A percentile compares a stretch with the other conserved stretches of the same genome.
phyloP scores from a whole-genome alignment of 139 green algal species.

The Monoraphidium neglectum region DNA sequence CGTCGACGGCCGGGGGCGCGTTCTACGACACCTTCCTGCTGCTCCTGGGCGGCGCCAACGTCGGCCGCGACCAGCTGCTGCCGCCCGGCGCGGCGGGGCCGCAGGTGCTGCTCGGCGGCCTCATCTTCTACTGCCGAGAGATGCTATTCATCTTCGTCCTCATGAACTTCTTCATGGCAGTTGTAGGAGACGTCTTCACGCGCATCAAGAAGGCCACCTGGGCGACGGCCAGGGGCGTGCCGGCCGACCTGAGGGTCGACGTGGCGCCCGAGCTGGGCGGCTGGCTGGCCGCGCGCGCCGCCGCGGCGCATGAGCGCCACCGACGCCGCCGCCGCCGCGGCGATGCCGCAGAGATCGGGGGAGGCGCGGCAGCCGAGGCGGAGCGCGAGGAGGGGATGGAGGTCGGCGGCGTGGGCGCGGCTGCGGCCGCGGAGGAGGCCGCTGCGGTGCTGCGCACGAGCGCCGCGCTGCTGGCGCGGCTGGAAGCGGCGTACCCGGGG shows the following conservation, averaged over 20 bases:
- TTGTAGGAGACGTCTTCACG: constrained; percentile 19
- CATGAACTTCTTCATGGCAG: constrained; percentile 37
- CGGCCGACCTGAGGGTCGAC: constrained; percentile 10
- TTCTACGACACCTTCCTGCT: constrained; percentile 8
- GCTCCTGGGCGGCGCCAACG: constrained; percentile 19
- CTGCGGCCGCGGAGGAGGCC: neutral
- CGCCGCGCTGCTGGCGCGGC: neutral
- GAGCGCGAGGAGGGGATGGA: neutral
- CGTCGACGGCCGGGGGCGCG: neutral
- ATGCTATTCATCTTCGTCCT: constrained; percentile 36
- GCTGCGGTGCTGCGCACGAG: constrained; percentile 5
- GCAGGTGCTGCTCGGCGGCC: neutral
- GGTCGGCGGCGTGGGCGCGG: neutral
- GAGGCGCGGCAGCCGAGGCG: neutral
- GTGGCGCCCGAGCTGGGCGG: neutral
- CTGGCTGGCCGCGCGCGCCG: neutral
- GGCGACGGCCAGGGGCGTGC: constrained; percentile 1
- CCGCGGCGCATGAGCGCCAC: neutral
- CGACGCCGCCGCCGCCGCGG: neutral
- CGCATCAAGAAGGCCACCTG: constrained; percentile 14
- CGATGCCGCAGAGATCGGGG: neutral
- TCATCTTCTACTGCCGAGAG: constrained; percentile 18
- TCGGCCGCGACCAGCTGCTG: neutral
- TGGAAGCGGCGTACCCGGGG: constrained; percentile 22
- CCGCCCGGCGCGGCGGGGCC: neutral